phyloP scores from a whole-genome alignment of 2,329 filamentous ascomycete species.

The Herpotrichia juniperi region DNA sequence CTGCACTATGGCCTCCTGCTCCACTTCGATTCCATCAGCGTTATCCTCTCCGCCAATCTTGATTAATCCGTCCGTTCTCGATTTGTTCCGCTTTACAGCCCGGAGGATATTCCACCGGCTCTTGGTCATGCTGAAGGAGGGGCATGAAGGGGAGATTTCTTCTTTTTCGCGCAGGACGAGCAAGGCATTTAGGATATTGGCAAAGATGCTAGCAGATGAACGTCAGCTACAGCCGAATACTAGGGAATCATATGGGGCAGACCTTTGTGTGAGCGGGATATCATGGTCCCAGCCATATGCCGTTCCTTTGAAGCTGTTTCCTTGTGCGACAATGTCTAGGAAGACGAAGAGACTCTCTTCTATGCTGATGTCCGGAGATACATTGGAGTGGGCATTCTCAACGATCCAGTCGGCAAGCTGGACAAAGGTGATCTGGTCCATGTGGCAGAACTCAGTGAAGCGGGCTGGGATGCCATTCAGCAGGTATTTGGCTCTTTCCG shows the following conservation, averaged over 20 bases:
- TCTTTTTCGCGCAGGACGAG: constrained; percentile 41
- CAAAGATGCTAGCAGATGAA: constrained; percentile 35
- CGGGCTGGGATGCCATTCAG: constrained; percentile 44
- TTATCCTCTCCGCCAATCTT: constrained; percentile 41
- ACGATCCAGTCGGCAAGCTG: constrained; percentile 46
- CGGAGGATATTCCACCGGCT: constrained; percentile 41
- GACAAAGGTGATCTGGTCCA: constrained; percentile 46
- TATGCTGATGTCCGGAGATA: constrained; percentile 39
- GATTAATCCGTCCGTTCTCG: constrained; percentile 36
- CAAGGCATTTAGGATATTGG: constrained; percentile 42
- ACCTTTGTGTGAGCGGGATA: constrained; percentile 43
- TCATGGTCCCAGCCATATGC: constrained; percentile 44
- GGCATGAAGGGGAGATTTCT: constrained; percentile 36
- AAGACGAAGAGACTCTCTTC: constrained; percentile 47
- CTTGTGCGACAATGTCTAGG: constrained; percentile 44
- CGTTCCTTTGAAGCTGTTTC: constrained; percentile 39
- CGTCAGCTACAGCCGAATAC: not conserved
- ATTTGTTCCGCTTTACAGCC: constrained; percentile 34
- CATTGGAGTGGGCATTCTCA: constrained; percentile 36
- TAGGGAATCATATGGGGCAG: constrained; percentile 7
- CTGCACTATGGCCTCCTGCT: constrained; percentile 37
- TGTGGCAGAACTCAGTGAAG: constrained; percentile 45
- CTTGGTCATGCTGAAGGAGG: constrained; percentile 36
- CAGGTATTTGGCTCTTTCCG: constrained; percentile 34
- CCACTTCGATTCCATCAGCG: constrained; percentile 40